phyloP scores from a whole-genome alignment of 2,329 filamentous ascomycete genomes.

The Colletotrichum paranaense region DNA sequence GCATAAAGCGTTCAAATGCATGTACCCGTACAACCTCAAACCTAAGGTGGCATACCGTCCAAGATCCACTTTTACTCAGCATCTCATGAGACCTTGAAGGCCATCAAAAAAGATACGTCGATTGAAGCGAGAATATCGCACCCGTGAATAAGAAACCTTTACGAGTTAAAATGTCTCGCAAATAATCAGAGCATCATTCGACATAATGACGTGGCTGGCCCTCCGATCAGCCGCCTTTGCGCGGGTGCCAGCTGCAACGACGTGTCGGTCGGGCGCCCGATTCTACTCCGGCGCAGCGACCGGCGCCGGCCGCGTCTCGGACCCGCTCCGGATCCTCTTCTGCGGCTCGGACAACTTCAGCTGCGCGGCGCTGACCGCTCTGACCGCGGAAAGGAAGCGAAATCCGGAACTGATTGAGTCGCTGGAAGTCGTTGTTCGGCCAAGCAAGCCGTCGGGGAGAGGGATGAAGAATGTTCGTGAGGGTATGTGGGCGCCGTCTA shows the following conservation, averaged over 20 bases:
- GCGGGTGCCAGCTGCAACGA: neutral
- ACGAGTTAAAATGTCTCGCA: neutral
- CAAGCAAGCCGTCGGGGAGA: conserved; percentile 81
- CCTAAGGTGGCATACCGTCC: too few relatives aligned
- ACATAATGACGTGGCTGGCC: conserved; percentile 18
- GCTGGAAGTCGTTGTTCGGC: conserved; percentile 87
- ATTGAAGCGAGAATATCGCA: neutral
- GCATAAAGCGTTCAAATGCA: neutral
- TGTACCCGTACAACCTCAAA: too few relatives aligned
- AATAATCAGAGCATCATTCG: neutral
- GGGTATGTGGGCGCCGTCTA: conserved; percentile 56
- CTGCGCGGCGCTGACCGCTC: conserved; percentile 77
- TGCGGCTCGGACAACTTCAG: conserved; percentile 96
- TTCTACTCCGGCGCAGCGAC: conserved; percentile 12
- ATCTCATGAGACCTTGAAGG: neutral
- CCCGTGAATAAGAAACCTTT: neutral
- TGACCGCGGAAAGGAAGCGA: conserved; percentile 69
- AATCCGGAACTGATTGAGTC: conserved; percentile 72
- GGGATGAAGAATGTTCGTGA: conserved; percentile 75
- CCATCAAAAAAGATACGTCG: neutral
- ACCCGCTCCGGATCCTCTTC: conserved; percentile 86
- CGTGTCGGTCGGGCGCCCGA: conserved; percentile 1
- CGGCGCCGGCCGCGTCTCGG: conserved; percentile 43
- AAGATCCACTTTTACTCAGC: neutral
- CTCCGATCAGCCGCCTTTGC: neutral